Conservation (phyloP, 1,284 basidiomycete species). For the Peniophora sp. region DNA sequence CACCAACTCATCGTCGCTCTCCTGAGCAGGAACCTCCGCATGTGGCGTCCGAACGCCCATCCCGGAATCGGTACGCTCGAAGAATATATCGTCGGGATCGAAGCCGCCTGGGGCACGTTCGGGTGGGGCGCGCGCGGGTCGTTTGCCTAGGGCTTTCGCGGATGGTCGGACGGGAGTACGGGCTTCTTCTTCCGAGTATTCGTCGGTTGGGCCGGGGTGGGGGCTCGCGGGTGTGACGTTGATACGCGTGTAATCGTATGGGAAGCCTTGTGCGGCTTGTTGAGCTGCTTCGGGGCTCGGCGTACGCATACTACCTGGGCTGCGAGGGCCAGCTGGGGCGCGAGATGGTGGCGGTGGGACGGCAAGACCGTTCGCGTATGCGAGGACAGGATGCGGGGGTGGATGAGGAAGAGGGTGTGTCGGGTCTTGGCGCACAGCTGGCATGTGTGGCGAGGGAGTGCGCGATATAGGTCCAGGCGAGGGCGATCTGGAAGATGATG, state of each 20-base stretch:
- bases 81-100: conserved; percentile 38
- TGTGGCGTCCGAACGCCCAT: conserved; percentile 12
- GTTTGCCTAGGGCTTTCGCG: conserved; percentile 76
- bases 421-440: conserved; percentile 12
- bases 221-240: background rate
- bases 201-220: conserved; percentile 6
- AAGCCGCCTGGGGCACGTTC: conserved; percentile 38
- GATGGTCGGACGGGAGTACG: conserved; percentile 45
- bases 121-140: conserved; percentile 29
- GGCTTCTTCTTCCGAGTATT: conserved; percentile 13
- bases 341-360: conserved; percentile 42
- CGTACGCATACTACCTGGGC: conserved; percentile 48
- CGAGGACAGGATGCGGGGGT: conserved; percentile 15
- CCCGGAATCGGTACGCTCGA: conserved; percentile 23
- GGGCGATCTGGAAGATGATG: conserved; percentile 29
- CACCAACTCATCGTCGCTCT: conserved; percentile 29
- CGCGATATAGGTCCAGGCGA: conserved; percentile 30
- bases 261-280: background rate
- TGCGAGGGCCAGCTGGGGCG: conserved; percentile 62
- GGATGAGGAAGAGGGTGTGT: conserved; percentile 30
- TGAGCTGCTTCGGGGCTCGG: conserved; percentile 35
- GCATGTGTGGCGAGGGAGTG: conserved; percentile 25
- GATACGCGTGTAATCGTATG: background rate
- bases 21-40: conserved; percentile 1
- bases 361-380: conserved; percentile 34